These are phyloP conservation scores for Oidiodendron maius DNA, from an alignment of 495 filamentous ascomycete genomes.

Conservation along the genomic window DNA sequence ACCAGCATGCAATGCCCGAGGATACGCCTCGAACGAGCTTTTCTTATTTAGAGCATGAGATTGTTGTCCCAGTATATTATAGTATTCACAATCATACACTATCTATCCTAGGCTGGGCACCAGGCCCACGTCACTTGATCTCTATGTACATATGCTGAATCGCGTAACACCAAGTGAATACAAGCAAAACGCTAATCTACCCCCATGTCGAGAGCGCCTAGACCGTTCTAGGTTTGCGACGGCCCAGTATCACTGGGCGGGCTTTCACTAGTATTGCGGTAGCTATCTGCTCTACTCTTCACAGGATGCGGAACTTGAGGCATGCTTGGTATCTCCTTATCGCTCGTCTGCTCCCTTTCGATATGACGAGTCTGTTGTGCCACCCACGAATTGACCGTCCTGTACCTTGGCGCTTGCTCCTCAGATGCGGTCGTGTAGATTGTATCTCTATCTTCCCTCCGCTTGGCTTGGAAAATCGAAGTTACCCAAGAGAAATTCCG, in stretches of 20 bases:
- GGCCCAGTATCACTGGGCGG: no score
- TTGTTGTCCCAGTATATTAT: no score
- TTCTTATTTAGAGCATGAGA: no score
- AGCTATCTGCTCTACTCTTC: conserved; percentile 8
- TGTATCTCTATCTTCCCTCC: conserved; percentile 19
- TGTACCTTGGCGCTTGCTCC: conserved; percentile 47
- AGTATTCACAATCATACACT: no score
- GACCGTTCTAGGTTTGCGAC: no score
- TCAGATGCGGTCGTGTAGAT: conserved; percentile 35
- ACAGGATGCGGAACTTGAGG: conserved; percentile 11
- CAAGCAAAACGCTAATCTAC: no score
- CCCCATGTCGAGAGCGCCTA: no score
- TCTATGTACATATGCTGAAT: no score
- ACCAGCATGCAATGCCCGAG: no score
- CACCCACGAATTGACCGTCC: conserved; percentile 55
- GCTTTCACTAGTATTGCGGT: conserved; percentile 18
- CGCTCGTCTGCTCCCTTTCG: conserved; percentile 10
- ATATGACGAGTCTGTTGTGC: conserved; percentile 40
- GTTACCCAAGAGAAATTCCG: conserved; percentile 18
- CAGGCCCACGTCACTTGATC: conserved; percentile 18
- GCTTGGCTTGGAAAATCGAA: not conserved
- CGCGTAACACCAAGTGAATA: no score
- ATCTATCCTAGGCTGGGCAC: no score
- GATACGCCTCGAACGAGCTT: no score
- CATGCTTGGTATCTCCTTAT: conserved; percentile 14